Evolutionary conservation across 495 filamentous ascomycete species (phyloP).

Genomic region (Neurospora terricola): DNA sequence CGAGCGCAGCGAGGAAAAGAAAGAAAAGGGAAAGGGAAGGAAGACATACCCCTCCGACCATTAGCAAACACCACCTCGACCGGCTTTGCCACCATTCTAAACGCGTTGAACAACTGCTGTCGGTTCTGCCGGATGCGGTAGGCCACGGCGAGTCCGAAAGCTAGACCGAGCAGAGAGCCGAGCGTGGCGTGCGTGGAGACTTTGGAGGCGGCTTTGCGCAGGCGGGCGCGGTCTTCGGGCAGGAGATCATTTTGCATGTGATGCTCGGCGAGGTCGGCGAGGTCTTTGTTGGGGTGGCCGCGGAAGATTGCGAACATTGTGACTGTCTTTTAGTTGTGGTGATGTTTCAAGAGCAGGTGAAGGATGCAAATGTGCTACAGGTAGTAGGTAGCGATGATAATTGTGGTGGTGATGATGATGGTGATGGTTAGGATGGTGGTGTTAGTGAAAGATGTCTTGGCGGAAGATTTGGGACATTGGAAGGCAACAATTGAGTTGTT

Average conservation of each 20-base stretch:
- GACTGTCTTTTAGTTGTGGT: background rate
- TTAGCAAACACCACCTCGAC: constrained; percentile 51
- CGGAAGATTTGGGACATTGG: background rate
- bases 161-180: constrained; percentile 50
- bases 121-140: constrained; percentile 46
- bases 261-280: constrained; percentile 48
- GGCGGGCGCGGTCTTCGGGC: constrained; percentile 46
- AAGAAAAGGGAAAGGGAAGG: background rate
- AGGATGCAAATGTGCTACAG: too few relatives aligned
- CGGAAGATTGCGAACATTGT: constrained; percentile 47
- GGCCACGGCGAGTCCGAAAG: constrained; percentile 48
- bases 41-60: constrained; percentile 43
- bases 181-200: constrained; percentile 44
- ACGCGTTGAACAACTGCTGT: constrained; percentile 46
- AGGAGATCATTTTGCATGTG: constrained; percentile 55
- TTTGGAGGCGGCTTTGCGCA: constrained; percentile 42
- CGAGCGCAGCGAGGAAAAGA: background rate
- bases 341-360: too few relatives aligned
- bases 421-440: too few relatives aligned
- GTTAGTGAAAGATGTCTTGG: background rate
- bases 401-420: background rate
- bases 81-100: constrained; percentile 49
- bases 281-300: constrained; percentile 39
- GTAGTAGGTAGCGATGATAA: too few relatives aligned
- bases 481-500: background rate